A percentile compares a stretch with the other conserved stretches of the same genome.
phyloP scores from a whole-genome alignment of 495 filamentous ascomycete genomes.

The Aspergillus heteromorphus region DNA sequence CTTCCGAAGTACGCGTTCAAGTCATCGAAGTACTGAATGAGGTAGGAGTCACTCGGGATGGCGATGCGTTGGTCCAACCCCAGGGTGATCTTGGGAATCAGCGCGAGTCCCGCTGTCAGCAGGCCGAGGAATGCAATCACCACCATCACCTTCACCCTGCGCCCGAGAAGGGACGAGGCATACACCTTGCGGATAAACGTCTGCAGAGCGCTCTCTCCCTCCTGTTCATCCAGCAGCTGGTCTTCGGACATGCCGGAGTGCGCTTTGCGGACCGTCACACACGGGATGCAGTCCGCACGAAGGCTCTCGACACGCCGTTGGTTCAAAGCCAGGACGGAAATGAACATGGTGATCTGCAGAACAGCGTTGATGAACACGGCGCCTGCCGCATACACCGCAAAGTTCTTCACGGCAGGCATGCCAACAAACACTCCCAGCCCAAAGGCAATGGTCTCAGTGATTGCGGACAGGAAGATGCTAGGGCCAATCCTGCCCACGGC shows the following conservation, averaged over 20 bases:
- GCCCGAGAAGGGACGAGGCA: slow-evolving; percentile 73
- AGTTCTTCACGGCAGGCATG: slow-evolving; percentile 97
- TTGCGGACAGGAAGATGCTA: slow-evolving; percentile 90
- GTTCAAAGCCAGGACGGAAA: slow-evolving; percentile 85
- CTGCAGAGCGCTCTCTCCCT: slow-evolving; percentile 67
- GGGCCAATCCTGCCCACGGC: slow-evolving; percentile 92
- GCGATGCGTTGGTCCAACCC: slow-evolving; percentile 93
- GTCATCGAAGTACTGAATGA: slow-evolving; percentile 93
- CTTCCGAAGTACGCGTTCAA: slow-evolving; percentile 86
- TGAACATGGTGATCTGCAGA: slow-evolving; percentile 92
- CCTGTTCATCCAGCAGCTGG: slow-evolving; percentile 57
- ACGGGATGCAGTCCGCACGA: slow-evolving; percentile 92
- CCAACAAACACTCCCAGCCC: slow-evolving; percentile 87
- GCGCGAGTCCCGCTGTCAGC: slow-evolving; percentile 75
- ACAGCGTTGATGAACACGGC: slow-evolving; percentile 96
- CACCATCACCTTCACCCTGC: slow-evolving; percentile 68
- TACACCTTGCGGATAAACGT: slow-evolving; percentile 84
- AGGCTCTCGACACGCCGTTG: slow-evolving; percentile 79
- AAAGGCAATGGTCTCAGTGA: slow-evolving; percentile 90
- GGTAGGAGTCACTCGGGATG: slow-evolving; percentile 85
- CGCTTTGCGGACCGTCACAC: slow-evolving; percentile 66
- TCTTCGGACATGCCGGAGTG: slow-evolving; percentile 48
- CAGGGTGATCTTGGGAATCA: slow-evolving; percentile 78
- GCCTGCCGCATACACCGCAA: slow-evolving; percentile 92
- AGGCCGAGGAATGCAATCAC: slow-evolving; percentile 78